Evolutionary conservation across 2,329 filamentous ascomycete species (phyloP).

Genomic region (Trichoderma afroharzianum): DNA sequence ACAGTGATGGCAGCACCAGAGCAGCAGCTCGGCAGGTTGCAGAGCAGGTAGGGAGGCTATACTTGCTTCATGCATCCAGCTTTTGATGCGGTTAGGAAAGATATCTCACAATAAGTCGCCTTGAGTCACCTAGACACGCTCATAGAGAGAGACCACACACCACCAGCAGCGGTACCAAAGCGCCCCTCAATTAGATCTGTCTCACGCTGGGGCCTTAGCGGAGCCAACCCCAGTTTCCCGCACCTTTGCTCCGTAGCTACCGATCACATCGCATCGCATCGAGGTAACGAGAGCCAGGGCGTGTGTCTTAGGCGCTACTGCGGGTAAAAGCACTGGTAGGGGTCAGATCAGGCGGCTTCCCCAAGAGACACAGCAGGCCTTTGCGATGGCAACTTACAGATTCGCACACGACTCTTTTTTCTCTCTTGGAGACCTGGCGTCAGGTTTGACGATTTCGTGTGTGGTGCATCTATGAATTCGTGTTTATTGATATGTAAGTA

Average conservation of each 20-base stretch:
- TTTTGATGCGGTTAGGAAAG: neutral
- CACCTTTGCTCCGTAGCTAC: neutral
- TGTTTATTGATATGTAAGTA: neutral
- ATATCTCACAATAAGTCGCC: neutral
- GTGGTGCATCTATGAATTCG: neutral
- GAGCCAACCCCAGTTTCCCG: slow-evolving; percentile 6
- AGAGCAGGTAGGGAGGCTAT: neutral
- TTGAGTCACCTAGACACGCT: neutral
- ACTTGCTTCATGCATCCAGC: neutral
- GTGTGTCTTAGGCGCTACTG: neutral
- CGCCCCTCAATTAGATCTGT: neutral
- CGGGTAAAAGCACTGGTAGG: neutral
- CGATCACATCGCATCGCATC: neutral
- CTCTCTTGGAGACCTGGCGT: neutral
- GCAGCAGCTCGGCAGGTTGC: neutral
- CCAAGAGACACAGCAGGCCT: neutral
- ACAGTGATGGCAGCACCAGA: neutral
- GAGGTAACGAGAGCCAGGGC: neutral
- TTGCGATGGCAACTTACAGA: neutral
- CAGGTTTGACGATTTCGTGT: neutral
- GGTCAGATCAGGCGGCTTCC: neutral
- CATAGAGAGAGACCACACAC: neutral
- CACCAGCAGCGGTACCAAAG: neutral
- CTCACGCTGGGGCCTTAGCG: neutral
- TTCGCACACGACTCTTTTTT: neutral